phyloP scores from a whole-genome alignment of 2,329 filamentous ascomycete species.

The Phyllosticta ampelicida region DNA sequence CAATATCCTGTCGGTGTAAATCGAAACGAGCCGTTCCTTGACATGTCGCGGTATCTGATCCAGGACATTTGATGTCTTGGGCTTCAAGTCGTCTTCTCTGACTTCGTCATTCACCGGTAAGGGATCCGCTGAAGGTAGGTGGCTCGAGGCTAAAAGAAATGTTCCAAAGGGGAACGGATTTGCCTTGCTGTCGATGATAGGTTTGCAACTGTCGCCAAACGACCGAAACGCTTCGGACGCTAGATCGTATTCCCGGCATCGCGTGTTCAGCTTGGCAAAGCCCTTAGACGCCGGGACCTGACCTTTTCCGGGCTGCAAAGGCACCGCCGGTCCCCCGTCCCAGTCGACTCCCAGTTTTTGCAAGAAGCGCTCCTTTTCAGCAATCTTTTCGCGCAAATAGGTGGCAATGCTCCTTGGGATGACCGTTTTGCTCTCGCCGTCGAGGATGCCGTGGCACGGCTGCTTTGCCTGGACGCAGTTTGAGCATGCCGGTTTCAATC shows the following conservation, averaged over 20 bases:
- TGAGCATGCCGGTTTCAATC: conserved; percentile 7
- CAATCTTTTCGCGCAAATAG: conserved; percentile 10
- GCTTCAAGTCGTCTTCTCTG: conserved; percentile 4
- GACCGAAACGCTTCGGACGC: conserved; percentile 4
- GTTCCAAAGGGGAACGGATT: conserved; percentile 4
- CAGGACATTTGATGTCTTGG: not conserved
- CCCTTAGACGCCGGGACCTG: not conserved
- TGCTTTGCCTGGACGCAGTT: conserved; percentile 11
- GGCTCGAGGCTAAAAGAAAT: conserved; percentile 8
- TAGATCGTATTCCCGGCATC: conserved; percentile 2
- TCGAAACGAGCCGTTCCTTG: conserved; percentile 2
- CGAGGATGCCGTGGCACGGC: conserved; percentile 11
- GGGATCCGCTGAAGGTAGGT: conserved; percentile 3
- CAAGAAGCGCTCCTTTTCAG: conserved; percentile 7
- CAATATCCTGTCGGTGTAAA: conserved; percentile 6
- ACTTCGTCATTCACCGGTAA: not conserved
- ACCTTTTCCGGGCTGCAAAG: not conserved
- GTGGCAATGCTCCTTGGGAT: conserved; percentile 10
- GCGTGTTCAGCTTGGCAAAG: not conserved
- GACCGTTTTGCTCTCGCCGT: conserved; percentile 11
- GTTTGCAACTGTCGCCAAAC: conserved; percentile 1
- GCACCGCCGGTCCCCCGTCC: not conserved
- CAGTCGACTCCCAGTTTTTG: conserved; percentile 6
- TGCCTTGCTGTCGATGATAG: conserved; percentile 5
- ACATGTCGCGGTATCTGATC: conserved; percentile 6